Percentiles rank a stretch among this genome's conserved stretches.
These are phyloP conservation scores for Talaromyces rugulosus DNA, from an alignment of 2,329 filamentous ascomycete genomes.

Conservation along the genomic window DNA sequence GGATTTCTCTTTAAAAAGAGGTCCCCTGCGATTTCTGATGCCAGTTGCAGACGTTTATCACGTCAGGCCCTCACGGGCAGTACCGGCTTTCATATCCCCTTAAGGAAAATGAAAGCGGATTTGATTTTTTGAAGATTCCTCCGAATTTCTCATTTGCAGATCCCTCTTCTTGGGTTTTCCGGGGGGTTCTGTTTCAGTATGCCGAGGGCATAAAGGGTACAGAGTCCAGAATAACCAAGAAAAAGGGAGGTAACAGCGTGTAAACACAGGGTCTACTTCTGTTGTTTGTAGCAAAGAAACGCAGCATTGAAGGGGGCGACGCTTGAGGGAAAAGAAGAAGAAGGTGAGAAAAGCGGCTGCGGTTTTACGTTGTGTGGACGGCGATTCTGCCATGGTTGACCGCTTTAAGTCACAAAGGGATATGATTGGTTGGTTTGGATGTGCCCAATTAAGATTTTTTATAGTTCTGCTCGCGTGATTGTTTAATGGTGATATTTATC, in stretches of 20 bases:
- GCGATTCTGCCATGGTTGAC: conserved; percentile 6
- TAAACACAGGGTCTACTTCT: conserved; percentile 36
- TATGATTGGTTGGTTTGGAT: neutral
- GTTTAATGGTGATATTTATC: neutral
- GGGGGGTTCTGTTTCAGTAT: neutral
- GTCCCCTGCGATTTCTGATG: conserved; percentile 85
- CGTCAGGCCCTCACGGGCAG: conserved; percentile 86
- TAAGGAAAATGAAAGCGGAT: conserved; percentile 18
- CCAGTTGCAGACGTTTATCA: conserved; percentile 73
- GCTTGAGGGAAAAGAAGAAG: conserved; percentile 54
- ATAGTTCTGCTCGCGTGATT: neutral
- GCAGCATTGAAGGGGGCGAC: conserved; percentile 86
- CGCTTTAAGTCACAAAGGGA: neutral
- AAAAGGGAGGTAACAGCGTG: conserved; percentile 22
- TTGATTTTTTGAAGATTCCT: conserved; percentile 73
- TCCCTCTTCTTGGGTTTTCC: neutral
- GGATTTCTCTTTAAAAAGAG: conserved; percentile 28
- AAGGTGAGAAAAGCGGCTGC: conserved; percentile 21
- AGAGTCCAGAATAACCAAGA: neutral
- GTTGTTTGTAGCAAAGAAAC: conserved; percentile 89
- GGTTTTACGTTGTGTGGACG: conserved; percentile 10
- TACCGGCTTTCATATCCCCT: conserved; percentile 26
- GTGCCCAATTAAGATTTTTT: neutral
- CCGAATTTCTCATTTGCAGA: conserved; percentile 97
- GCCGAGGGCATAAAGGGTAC: neutral